Evolutionary conservation across 2,329 filamentous ascomycete genomes (phyloP), one percentile per base, ranked within the genome.

Genomic region (Alternaria sp.): DNA sequence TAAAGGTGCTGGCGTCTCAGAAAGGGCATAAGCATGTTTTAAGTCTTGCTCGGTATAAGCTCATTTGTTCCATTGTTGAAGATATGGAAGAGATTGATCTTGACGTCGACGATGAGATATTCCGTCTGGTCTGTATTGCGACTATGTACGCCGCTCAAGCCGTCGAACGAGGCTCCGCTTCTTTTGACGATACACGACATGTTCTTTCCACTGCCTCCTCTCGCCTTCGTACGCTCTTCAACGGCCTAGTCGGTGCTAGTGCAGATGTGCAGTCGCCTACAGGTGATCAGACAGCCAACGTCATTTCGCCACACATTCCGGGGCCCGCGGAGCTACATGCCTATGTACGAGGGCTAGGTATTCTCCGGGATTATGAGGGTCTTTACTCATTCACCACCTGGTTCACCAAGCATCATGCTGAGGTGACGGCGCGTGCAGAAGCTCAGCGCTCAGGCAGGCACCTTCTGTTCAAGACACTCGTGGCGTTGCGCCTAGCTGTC

Each of bases 311-410:
- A 8, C 78, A 82, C 40, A 75, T 81, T 12, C 80, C 89, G 11
- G 76, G 77, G 10, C 83, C 85, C 7, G 78, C 78, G 19, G 77
- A 84, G 40, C 73, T 88, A 1, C 87, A 91, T 68, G 81, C 82
- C 3, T 91, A 91, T 73, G 84, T 93, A 74, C 84, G 89, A 50
- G 84, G 87, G 1, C 80, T 93, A 21, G 90, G 87, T 1, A 84
- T 86, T 56, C 77, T 88, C n/a, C 85, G 85, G 36, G 88, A 92
- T 67, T 82, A 83, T 52, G 79, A 85, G 3, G 87, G 85, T 53
- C 87, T 93, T 74, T 82, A 85, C 6, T 80, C 80, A 5, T 78
- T 90, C 6, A 78, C 90, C 13, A 76, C 80, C 28, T 93, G 89
- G 89, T 85, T 90, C 67, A 77, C 64, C 6, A 67, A 67, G 7